Evolutionary conservation across 441 rosid species (phyloP).

Genomic region (Theobroma grandiflorum): DNA sequence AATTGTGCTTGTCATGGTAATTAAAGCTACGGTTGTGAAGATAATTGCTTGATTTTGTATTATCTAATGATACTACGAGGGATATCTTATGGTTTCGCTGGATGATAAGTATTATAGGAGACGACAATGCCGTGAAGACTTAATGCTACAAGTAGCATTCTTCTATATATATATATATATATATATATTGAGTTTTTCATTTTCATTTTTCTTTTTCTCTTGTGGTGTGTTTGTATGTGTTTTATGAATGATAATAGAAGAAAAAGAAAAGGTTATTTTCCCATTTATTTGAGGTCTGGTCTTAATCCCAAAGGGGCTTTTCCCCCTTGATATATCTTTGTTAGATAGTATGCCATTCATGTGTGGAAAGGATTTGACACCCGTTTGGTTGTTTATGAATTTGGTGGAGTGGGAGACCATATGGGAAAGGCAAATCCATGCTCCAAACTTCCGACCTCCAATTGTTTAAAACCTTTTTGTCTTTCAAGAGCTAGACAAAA

Average conservation of each 20-base stretch:
- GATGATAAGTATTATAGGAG: background rate
- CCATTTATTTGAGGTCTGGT: background rate
- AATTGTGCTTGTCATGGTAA: slow-evolving; percentile 22
- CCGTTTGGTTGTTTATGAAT: background rate
- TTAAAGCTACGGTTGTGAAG: slow-evolving; percentile 18
- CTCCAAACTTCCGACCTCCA: slow-evolving; percentile 26
- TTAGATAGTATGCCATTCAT: background rate
- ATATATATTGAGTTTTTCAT: slow-evolving; percentile 8
- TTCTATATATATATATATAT: background rate
- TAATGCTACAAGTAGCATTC: slow-evolving; percentile 7
- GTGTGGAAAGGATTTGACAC: slow-evolving; percentile 13
- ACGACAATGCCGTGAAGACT: slow-evolving; percentile 14
- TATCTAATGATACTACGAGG: slow-evolving; percentile 18
- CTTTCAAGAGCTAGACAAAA: slow-evolving; percentile 37
- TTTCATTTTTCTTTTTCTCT: background rate
- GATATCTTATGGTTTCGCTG: background rate
- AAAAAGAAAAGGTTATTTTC: background rate
- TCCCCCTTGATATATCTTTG: background rate
- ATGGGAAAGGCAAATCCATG: slow-evolving; percentile 37
- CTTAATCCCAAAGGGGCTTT: background rate
- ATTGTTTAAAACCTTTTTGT: slow-evolving; percentile 24
- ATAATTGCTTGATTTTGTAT: slow-evolving; percentile 5
- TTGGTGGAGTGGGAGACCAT: slow-evolving; percentile 39
- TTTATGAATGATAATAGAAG: slow-evolving; percentile 13
- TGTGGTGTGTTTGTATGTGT: slow-evolving; percentile 18